Evolutionary conservation across 2,329 filamentous ascomycete species (phyloP).

Genomic region (Fusarium xylarioides): DNA sequence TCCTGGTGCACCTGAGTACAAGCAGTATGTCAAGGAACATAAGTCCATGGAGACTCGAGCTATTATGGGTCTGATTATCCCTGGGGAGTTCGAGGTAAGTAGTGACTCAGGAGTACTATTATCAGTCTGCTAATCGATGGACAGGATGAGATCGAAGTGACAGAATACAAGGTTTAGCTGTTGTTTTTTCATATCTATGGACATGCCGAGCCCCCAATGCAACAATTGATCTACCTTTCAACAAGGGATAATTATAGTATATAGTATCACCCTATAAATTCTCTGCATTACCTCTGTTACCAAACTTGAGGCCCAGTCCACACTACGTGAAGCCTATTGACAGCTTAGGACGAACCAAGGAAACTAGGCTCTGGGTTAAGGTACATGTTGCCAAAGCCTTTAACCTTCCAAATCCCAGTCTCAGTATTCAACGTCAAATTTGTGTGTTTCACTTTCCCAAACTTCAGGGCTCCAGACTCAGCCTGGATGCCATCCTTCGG

Average conservation of each 20-base stretch:
- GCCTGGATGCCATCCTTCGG: background rate
- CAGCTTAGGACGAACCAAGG: background rate
- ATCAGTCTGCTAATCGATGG: background rate
- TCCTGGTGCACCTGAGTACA: background rate
- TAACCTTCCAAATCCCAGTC: background rate
- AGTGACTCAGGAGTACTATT: accelerated
- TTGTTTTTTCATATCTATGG: background rate
- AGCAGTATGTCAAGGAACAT: background rate
- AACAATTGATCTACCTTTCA: background rate
- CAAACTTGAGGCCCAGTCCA: accelerated
- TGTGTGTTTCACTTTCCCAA: background rate
- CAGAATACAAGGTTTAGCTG: background rate
- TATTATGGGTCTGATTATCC: background rate
- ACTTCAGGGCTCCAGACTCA: background rate
- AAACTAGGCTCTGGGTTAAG: background rate
- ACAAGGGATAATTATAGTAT: accelerated
- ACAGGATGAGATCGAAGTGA: background rate
- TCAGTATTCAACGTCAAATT: background rate
- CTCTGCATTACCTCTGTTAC: no score
- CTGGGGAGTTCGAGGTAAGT: background rate
- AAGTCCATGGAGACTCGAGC: background rate
- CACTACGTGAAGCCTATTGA: accelerated
- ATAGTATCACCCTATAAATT: accelerated
- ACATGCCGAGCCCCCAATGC: accelerated
- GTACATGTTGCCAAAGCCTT: background rate